These are phyloP conservation scores for Holtermannia corniformis DNA, from an alignment of 768 basidiomycete species.

Conservation along the genomic window DNA sequence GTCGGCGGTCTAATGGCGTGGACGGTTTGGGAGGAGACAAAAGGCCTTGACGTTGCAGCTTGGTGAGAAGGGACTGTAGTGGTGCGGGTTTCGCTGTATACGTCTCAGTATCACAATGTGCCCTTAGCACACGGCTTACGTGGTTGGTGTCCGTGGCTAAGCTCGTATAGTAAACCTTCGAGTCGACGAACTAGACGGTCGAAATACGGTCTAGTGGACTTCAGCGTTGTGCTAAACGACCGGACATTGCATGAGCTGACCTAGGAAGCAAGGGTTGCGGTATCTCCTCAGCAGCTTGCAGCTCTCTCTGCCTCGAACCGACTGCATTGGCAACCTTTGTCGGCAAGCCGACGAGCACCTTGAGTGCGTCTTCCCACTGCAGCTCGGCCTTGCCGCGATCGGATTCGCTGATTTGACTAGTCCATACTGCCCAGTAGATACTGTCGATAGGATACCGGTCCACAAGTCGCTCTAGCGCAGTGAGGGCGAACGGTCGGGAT, in stretches of 20 bases:
- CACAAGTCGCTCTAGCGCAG: constrained; percentile 51
- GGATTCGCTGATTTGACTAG: constrained; percentile 23
- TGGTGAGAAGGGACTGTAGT: constrained; percentile 34
- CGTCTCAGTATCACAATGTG: background rate
- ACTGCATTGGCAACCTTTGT: constrained; percentile 68
- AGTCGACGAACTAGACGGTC: constrained; percentile 10
- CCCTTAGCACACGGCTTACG: background rate
- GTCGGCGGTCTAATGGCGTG: constrained; percentile 29
- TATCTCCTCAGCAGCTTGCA: constrained; percentile 35
- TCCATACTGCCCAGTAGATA: constrained; percentile 51
- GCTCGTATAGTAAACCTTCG: constrained; percentile 31
- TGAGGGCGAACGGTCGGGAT: constrained; percentile 45
- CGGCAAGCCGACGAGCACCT: constrained; percentile 57
- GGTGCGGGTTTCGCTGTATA: constrained; percentile 5
- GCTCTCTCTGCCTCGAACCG: constrained; percentile 38
- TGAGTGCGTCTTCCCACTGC: constrained; percentile 69
- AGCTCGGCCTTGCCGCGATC: constrained; percentile 8
- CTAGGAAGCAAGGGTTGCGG: constrained; percentile 48
- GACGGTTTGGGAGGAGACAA: constrained; percentile 8
- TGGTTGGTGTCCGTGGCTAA: constrained; percentile 14
- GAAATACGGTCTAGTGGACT: constrained; percentile 16
- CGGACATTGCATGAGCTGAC: constrained; percentile 25
- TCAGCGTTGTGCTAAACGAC: background rate
- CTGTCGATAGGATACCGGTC: constrained; percentile 61
- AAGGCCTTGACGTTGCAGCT: constrained; percentile 38